These are phyloP conservation scores for Alternaria ethzedia DNA, from an alignment of 2,329 filamentous ascomycete species.

Conservation along the genomic window DNA sequence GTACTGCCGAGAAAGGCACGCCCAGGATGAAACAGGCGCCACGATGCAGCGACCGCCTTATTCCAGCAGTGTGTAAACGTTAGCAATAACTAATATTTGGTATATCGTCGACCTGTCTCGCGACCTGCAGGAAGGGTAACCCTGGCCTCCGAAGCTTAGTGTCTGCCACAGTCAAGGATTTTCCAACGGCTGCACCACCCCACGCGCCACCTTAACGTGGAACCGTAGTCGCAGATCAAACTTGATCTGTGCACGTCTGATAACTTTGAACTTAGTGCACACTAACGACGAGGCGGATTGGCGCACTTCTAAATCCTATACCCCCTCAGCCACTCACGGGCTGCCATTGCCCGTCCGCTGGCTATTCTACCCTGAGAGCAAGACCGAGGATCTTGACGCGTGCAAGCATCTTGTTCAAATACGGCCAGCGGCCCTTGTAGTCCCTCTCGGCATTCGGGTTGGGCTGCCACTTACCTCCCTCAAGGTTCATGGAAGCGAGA, in stretches of 20 bases:
- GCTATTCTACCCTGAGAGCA: conserved; percentile 17
- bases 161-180: conserved; percentile 26
- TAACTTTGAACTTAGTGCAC: conserved; percentile 28
- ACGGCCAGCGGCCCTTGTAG: conserved; percentile 27
- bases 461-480: conserved; percentile 23
- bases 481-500: conserved; percentile 20
- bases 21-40: conserved; percentile 10
- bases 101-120: conserved; percentile 20
- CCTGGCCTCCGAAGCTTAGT: conserved; percentile 24
- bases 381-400: conserved; percentile 24
- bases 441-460: conserved; percentile 18
- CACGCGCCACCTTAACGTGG: conserved; percentile 38
- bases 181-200: conserved; percentile 35
- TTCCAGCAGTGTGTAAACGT: conserved; percentile 1
- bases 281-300: conserved; percentile 33
- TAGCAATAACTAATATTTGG: conserved; percentile 1
- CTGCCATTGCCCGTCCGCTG: conserved; percentile 6
- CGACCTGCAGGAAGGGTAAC: conserved; percentile 17
- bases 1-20: conserved; percentile 14
- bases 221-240: conserved; percentile 43
- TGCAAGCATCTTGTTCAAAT: conserved; percentile 34
- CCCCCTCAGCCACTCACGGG: conserved; percentile 14
- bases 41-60: conserved; percentile 4
- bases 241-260: conserved; percentile 27
- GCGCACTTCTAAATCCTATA: conserved; percentile 14